Conservation (phyloP, 2,329 filamentous ascomycete genomes). For the Thelonectria rubi region DNA sequence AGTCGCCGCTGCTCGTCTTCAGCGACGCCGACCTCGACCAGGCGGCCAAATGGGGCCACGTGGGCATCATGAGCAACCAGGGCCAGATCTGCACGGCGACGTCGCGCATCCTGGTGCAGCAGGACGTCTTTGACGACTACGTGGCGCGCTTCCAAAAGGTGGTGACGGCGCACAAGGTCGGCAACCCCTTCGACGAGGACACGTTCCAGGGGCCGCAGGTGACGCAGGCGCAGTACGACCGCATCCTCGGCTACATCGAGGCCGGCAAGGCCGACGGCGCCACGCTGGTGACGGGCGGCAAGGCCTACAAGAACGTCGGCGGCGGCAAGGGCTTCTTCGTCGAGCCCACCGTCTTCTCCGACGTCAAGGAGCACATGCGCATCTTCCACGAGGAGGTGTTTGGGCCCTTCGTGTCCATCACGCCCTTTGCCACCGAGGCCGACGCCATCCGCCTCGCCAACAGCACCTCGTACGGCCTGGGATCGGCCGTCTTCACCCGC, state of each 20-base stretch:
- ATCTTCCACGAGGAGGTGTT: slow-evolving; percentile 44
- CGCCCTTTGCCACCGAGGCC: slow-evolving; percentile 34
- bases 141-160: slow-evolving; percentile 66
- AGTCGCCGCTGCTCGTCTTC: slow-evolving; percentile 67
- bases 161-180: slow-evolving; percentile 51
- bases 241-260: slow-evolving; percentile 71
- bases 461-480: slow-evolving; percentile 61
- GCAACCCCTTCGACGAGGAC: slow-evolving; percentile 32
- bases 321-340: slow-evolving; percentile 39
- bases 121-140: slow-evolving; percentile 65
- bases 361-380: slow-evolving; percentile 38
- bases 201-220: slow-evolving; percentile 53
- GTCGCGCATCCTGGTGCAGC: slow-evolving; percentile 66
- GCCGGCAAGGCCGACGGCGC: slow-evolving; percentile 71
- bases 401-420: slow-evolving; percentile 41
- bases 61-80: slow-evolving; percentile 59
- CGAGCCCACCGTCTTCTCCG: slow-evolving; percentile 40
- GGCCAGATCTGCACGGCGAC: slow-evolving; percentile 68
- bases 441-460: slow-evolving; percentile 40
- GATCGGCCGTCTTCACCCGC: slow-evolving; percentile 62
- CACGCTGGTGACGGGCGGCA: slow-evolving; percentile 51
- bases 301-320: slow-evolving; percentile 27
- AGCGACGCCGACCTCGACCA: slow-evolving; percentile 68
- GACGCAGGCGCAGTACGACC: slow-evolving; percentile 69
- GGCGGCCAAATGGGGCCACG: slow-evolving; percentile 61